A percentile compares a stretch with the other conserved stretches of the same genome.
Evolutionary conservation across 2,329 filamentous ascomycete species (phyloP).

Genomic region (Aspergillus pseudoviridinutans): DNA sequence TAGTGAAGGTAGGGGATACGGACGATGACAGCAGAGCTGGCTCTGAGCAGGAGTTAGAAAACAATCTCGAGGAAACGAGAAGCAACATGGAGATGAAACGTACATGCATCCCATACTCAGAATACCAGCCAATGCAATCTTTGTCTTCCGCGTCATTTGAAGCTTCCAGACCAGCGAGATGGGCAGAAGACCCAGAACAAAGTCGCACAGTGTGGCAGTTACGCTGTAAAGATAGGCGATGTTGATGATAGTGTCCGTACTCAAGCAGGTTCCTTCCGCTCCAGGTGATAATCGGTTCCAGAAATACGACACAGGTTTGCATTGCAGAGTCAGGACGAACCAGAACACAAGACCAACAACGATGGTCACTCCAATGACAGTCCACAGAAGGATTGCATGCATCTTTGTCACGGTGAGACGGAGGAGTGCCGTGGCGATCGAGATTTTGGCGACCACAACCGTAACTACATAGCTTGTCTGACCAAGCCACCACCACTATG

Average conservation of each 20-base stretch:
- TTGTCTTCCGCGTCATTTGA: conserved; percentile 52
- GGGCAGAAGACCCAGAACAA: conserved; percentile 51
- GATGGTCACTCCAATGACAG: conserved; percentile 45
- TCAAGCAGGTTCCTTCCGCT: conserved; percentile 38
- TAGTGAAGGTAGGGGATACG: conserved; percentile 33
- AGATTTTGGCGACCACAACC: conserved; percentile 48
- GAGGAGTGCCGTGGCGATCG: conserved; percentile 53
- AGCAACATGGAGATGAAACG: conserved; percentile 19
- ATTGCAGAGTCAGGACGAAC: conserved; percentile 52
- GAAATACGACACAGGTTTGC: conserved; percentile 49
- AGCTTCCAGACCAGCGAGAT: conserved; percentile 53
- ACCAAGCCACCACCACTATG: conserved; percentile 52
- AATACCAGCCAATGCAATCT: conserved; percentile 50
- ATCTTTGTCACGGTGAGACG: conserved; percentile 45
- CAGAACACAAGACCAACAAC: conserved; percentile 47
- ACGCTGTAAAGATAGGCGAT: conserved; percentile 53
- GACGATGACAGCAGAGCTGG: conserved; percentile 34
- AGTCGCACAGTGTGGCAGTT: conserved; percentile 47
- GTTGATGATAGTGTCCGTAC: conserved; percentile 45
- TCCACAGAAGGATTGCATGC: conserved; percentile 47
- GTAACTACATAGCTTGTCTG: conserved; percentile 52
- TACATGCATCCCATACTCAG: conserved; percentile 54
- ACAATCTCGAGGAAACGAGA: not conserved
- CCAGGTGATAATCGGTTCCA: conserved; percentile 37
- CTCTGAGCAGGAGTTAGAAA: conserved; percentile 26